Percentiles rank a stretch among this genome's conserved stretches.
Evolutionary conservation across 192 early-diverging fungal species (phyloP).

Genomic region (Dimargaris verticillata): DNA sequence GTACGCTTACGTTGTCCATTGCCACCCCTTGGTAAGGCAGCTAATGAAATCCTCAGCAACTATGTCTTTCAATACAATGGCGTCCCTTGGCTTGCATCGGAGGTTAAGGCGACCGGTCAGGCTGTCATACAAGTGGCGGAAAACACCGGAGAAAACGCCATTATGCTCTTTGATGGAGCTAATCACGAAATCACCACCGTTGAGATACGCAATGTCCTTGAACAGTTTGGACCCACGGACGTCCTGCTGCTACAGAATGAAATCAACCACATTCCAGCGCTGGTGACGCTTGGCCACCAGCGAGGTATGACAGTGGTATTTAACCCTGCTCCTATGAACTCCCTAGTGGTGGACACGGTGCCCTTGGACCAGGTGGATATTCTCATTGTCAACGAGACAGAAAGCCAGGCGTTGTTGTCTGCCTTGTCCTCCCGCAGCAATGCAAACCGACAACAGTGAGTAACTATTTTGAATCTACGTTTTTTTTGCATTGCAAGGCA

Average conservation of each 20-base stretch:
- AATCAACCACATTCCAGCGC: constrained; percentile 47
- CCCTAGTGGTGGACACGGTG: constrained; percentile 22
- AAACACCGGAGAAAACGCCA: constrained; percentile 64
- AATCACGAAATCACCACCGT: constrained; percentile 38
- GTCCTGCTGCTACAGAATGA: constrained; percentile 85
- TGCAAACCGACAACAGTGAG: too few species aligned
- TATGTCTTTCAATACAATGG: too few species aligned
- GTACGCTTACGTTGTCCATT: too few species aligned
- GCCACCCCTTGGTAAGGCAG: too few species aligned
- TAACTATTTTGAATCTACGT: too few species aligned
- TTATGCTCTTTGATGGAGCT: constrained; percentile 67
- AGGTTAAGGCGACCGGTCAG: constrained; percentile 50
- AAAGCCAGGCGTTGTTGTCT: constrained; percentile 16
- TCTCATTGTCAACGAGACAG: constrained; percentile 67
- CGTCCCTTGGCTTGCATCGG: too few species aligned
- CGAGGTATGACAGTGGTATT: constrained; percentile 52
- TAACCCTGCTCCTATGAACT: constrained; percentile 71
- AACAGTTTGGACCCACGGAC: constrained; percentile 37
- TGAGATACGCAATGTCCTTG: constrained; percentile 32
- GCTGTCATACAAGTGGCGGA: constrained; percentile 72
- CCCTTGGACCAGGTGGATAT: constrained; percentile 49
- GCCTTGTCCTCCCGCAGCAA: background rate
- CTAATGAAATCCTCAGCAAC: too few species aligned
- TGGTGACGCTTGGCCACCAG: constrained; percentile 34
- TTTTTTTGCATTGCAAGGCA: too few species aligned